Base-by-base conservation (phyloP, 495 filamentous ascomycete genomes). In the Venustampulla echinocandica region DNA sequence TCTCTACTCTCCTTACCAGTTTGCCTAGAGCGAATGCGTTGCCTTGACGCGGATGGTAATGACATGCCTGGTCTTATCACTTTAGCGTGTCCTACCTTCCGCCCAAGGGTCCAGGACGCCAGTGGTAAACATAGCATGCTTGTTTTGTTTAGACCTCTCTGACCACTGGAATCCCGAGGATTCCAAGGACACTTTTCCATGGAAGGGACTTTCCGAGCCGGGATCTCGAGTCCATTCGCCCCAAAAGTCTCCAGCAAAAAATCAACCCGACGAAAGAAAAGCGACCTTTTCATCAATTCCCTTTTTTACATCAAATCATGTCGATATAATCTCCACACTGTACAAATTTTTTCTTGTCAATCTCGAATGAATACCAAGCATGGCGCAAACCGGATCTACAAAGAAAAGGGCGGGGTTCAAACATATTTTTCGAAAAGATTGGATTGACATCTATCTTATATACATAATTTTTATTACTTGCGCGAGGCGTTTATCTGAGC, bases 61-160 rank as follows among this genome's bases (percentile, higher is more conserved):
- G 44, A 23, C 22, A 38, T 38, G 44, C 18, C 17, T 28, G 22
- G 25, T 3, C 25, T 41, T n/a, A 5, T 30, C 24, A 41, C 40
- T 50, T 33, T 27, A 36, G 33, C 41, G 3, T 46, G 44, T 47
- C 37, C 36, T 20, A 28, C 28, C 14, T 39, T 47, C 45, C 45
- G 45, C 45, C 41, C 27, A 25, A 24, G 45, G 41, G 32, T 47
- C 27, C 14, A 25, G 42, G 36, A 34, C 41, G 25, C 44, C 50
- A 42, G 43, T 53, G 44, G 50, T 45, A 47, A 42, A 40, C 42
- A 53, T 44, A 53, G 50, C 28, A 53, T 44, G 25, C 50, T 43
- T 44, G 50, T 25, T 43, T 28, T 44, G 1, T 14, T 14, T n/a
- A 7, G 13, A 6, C 27, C 27, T 6, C 27, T 30, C 13, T 30